Base-by-base conservation (phyloP, 305 asterid genomes). In the Solanum aculeatissimum region DNA sequence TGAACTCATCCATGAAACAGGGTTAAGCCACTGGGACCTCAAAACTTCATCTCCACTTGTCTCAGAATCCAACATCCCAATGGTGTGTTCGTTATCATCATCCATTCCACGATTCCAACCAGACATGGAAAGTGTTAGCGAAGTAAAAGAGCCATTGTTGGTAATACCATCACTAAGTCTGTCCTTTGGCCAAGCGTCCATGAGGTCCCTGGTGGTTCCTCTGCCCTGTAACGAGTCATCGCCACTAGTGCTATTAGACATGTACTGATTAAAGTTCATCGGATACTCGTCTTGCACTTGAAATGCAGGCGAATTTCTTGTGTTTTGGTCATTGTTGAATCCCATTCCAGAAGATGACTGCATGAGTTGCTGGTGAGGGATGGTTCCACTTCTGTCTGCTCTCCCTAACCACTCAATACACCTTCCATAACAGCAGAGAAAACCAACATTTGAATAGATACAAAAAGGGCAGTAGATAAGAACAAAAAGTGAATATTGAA, bases 331-430 rank as follows among this genome's bases (percentile, higher is more conserved):
- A 18, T 32, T 53, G 38, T 69, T 47, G 21, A 12, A 40, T 38
- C 79, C 89, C 82, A 79, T 42, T 65, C 85, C 77, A 35, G 87
- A 71, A 55, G 88, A 81, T 68, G 88, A 65, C 6, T 80, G 89
- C 84, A 84, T 75, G 71, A 72, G 42, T 43, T 88, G 90, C 45
- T 87, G 86, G 42, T 85, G 84, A 29, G 85, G 87, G 87, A 68
- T 75, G 65, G 85, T 69, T 63, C 77, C 63, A 68, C 81, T 68
- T 77, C 75, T 74, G 87, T 89, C 91, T 68, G 89, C 91, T 87
- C 91, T 87, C 89, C 85, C 87, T 83, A 91, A 84, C 95, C 93
- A 91, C 83, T 89, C 94, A 10, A 86, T 63, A 87, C 88, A 49
- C 85, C 94, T 93, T 77, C 85, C 89, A 74, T 42, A 58, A 47